A percentile compares a stretch with the other conserved stretches of the same genome.
Evolutionary conservation across 2,329 filamentous ascomycete genomes (phyloP).

Genomic region (Sporothrix curviconia): DNA sequence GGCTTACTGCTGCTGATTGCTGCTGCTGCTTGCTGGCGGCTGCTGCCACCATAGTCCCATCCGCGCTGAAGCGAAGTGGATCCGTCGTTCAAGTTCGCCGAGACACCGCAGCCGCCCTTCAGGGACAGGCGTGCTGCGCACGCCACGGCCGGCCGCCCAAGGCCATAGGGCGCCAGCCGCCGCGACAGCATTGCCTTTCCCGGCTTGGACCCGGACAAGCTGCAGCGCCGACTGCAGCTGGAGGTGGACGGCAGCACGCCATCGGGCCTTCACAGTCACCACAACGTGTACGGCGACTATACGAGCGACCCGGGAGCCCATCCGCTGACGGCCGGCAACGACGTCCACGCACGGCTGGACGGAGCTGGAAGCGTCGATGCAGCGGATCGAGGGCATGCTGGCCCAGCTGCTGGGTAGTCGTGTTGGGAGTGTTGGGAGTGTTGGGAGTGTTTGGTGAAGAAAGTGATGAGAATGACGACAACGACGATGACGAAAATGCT

Average conservation of each 20-base stretch:
- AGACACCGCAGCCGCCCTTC: background rate
- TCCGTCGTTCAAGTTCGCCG: constrained; percentile 17
- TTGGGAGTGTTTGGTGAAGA: too few relatives aligned
- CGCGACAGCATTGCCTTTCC: constrained; percentile 53
- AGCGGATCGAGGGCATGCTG: constrained; percentile 30
- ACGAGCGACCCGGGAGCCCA: too few relatives aligned
- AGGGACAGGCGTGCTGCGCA: background rate
- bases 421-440: background rate
- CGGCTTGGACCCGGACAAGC: constrained; percentile 40
- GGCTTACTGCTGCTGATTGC: constrained; percentile 13
- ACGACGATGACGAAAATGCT: background rate
- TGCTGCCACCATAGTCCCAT: too few relatives aligned
- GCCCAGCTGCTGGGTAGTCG: constrained; percentile 20
- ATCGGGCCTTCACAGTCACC: too few relatives aligned
- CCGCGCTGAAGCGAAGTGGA: background rate
- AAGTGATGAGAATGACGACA: too few relatives aligned
- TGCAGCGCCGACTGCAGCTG: constrained; percentile 41
- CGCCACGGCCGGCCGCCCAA: too few relatives aligned
- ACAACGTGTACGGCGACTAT: too few relatives aligned
- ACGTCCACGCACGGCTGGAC: constrained; percentile 39
- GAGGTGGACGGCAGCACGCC: constrained; percentile 2
- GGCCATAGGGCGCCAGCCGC: constrained; percentile 34
- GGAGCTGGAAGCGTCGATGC: constrained; percentile 45
- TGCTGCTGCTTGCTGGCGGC: too few relatives aligned
- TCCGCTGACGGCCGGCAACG: constrained; percentile 14